Evolutionary conservation across 2,329 filamentous ascomycete genomes (phyloP).

Genomic region (Ceratocystis eucalypticola): DNA sequence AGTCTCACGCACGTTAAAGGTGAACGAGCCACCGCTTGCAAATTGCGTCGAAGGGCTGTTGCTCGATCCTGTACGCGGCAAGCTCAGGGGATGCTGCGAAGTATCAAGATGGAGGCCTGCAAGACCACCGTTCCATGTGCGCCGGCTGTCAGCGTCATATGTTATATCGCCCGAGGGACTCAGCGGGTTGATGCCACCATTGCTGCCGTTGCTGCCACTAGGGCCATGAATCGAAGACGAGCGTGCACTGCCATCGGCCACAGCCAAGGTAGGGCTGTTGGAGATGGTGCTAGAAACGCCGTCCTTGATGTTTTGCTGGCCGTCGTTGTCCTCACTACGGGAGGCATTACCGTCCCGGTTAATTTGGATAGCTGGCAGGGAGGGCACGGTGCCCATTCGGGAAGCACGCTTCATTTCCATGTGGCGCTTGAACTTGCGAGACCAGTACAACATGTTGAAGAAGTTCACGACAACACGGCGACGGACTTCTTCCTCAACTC

Average conservation of each 20-base stretch:
- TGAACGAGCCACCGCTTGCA: conserved; percentile 40
- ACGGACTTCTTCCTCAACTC: conserved; percentile 87
- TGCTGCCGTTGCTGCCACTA: not conserved
- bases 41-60: conserved; percentile 27
- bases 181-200: conserved; percentile 7
- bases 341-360: conserved; percentile 49
- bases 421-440: conserved; percentile 63
- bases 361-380: conserved; percentile 80
- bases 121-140: conserved; percentile 29
- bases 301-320: not conserved
- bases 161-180: conserved; percentile 21
- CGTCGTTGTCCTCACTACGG: not conserved
- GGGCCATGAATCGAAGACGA: conserved; percentile 12
- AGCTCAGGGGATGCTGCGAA: conserved; percentile 39
- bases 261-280: conserved; percentile 14
- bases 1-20: conserved; percentile 42
- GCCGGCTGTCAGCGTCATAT: conserved; percentile 27
- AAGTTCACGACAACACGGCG: conserved; percentile 85
- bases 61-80: conserved; percentile 30
- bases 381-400: conserved; percentile 64
- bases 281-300: conserved; percentile 10
- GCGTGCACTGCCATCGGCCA: conserved; percentile 2
- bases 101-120: conserved; percentile 27
- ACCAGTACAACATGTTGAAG: conserved; percentile 88
- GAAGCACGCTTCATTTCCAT: conserved; percentile 58